Percentiles rank a stretch among this genome's conserved stretches.
phyloP scores from a whole-genome alignment of 1,284 basidiomycete species.

The Somion occarium region DNA sequence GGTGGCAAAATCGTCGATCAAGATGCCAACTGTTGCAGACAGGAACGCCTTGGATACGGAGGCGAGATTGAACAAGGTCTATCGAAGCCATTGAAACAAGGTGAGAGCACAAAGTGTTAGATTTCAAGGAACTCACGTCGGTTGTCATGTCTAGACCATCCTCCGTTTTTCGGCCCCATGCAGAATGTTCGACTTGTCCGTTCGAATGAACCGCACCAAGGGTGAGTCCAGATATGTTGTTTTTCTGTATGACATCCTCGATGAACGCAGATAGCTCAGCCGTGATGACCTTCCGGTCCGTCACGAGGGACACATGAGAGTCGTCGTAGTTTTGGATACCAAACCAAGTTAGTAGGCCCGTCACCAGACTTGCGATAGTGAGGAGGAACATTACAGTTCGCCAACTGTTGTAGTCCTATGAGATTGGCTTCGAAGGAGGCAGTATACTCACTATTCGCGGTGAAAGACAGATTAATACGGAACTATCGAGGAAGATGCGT shows the following conservation, averaged over 20 bases:
- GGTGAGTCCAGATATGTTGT: conserved; percentile 1
- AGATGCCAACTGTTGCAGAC: conserved; percentile 29
- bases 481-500: too few relatives aligned
- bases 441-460: too few relatives aligned
- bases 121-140: conserved; percentile 3
- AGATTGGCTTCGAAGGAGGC: too few relatives aligned
- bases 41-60: conserved; percentile 34
- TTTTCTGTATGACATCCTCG: background rate
- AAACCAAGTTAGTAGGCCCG: background rate
- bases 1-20: conserved; percentile 30
- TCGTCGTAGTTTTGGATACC: background rate
- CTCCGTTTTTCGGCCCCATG: conserved; percentile 6
- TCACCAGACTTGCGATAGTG: too few relatives aligned
- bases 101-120: background rate
- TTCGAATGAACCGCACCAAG: conserved; percentile 3
- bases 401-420: too few relatives aligned
- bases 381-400: too few relatives aligned
- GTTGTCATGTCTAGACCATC: conserved; percentile 2
- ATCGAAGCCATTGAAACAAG: background rate
- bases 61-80: conserved; percentile 33
- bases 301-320: background rate
- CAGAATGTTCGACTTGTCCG: background rate
- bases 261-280: background rate
- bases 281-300: background rate
- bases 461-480: too few relatives aligned